These are phyloP conservation scores for Stramenopiles sp. DNA, from an alignment of 352 stramenopile genomes.

Conservation along the genomic window DNA sequence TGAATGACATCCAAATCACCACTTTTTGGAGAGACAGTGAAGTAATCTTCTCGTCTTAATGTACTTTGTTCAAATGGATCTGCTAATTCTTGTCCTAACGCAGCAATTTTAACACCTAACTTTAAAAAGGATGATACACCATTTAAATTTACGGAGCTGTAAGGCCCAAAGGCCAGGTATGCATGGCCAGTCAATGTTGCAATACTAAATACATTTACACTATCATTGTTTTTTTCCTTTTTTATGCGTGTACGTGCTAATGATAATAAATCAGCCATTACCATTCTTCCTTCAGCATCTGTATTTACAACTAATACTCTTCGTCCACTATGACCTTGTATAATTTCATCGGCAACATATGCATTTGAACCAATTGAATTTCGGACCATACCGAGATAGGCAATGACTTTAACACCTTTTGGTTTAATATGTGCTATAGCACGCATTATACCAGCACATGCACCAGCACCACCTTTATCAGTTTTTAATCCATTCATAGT, in stretches of 20 bases:
- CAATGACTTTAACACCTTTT: not conserved
- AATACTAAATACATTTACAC: not conserved
- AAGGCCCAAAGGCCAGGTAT: not conserved
- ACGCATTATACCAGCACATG: slow-evolving; percentile 8
- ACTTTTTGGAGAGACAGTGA: not conserved
- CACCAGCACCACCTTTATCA: slow-evolving; percentile 10
- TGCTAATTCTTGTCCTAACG: slow-evolving; percentile 2
- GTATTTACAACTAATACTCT: slow-evolving; percentile 12
- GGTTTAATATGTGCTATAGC: slow-evolving; percentile 4
- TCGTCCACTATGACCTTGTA: not conserved
- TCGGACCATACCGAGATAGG: slow-evolving; percentile 6
- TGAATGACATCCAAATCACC: slow-evolving; percentile 10
- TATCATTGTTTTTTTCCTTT: not conserved
- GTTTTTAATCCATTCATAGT: slow-evolving; percentile 12
- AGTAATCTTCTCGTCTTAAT: slow-evolving; percentile 8
- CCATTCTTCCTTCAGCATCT: slow-evolving; percentile 12
- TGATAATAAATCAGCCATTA: slow-evolving; percentile 10
- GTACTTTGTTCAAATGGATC: slow-evolving; percentile 12
- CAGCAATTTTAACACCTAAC: not conserved
- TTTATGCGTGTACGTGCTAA: not conserved
- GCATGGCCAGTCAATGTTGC: slow-evolving; percentile 12
- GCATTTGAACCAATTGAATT: not conserved
- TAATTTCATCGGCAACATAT: slow-evolving; percentile 13
- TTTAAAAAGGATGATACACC: not conserved
- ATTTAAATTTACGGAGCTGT: slow-evolving; percentile 1